Conservation (phyloP, 352 stramenopile genomes). For the Phytophthora pseudosyringae region DNA sequence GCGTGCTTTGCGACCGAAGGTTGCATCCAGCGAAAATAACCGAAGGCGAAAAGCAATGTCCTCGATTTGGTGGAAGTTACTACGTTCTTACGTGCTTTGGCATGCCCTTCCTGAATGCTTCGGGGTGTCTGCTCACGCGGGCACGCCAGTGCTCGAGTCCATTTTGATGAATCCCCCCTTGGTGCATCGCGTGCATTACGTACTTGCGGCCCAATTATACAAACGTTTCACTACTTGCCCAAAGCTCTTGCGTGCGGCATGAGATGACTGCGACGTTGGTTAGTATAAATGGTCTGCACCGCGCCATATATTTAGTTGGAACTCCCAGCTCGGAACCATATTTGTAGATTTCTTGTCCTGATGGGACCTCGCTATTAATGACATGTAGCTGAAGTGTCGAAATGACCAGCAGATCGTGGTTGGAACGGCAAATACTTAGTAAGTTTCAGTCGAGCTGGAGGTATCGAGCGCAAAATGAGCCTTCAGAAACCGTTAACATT, state of each 20-base stretch:
- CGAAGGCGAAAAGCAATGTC: too few relatives aligned
- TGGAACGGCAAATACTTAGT: too few relatives aligned
- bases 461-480: too few relatives aligned
- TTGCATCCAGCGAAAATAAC: too few relatives aligned
- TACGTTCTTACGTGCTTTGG: neutral
- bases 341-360: neutral
- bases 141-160: slow-evolving; percentile 12
- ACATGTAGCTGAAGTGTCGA: neutral
- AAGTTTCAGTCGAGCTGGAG: too few relatives aligned
- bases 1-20: too few relatives aligned
- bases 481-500: too few relatives aligned
- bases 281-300: slow-evolving; percentile 5
- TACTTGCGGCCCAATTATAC: neutral
- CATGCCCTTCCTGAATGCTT: neutral
- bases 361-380: neutral
- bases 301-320: neutral
- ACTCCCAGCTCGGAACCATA: too few relatives aligned
- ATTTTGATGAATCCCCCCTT: slow-evolving; percentile 16
- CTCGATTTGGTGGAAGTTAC: slow-evolving; percentile 2
- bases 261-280: slow-evolving; percentile 6
- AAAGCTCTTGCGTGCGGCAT: slow-evolving; percentile 28
- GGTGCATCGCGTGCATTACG: slow-evolving; percentile 17
- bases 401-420: too few relatives aligned
- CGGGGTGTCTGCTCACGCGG: slow-evolving; percentile 2
- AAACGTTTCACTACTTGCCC: slow-evolving; percentile 10